Evolutionary conservation across 768 basidiomycete genomes (phyloP), one percentile per base, ranked within the genome.

Genomic region (Suillus placidus): DNA sequence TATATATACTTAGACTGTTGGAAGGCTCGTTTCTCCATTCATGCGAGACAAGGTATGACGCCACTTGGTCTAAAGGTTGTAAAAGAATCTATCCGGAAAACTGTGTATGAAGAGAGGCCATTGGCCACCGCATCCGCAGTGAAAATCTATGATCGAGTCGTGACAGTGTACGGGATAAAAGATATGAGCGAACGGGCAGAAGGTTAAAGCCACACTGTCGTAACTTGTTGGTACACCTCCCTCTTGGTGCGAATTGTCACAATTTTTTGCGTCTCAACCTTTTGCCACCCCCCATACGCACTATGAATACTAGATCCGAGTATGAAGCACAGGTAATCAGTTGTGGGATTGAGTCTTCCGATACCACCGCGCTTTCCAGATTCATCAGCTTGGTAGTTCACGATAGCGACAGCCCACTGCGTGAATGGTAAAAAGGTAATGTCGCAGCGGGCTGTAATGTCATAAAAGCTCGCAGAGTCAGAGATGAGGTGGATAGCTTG

Each of bases 301-400:
- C 65, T 71, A 20, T 72, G 68, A 40, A 73, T 65, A 13, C 72
- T 72, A 1, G 65, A 73, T 23, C 70, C 70, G 4, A 71, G 64
- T 8, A 73, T 40, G 43, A 73, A 71, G 45, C 64, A 73, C 14
- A 73, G 23, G 20, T 73, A 71, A 7, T 70, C 68, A 32, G 7
- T 69, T 26, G 56, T 42, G 35, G 56, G 57, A 4, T 68, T 66
- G 12, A 74, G 66, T 63, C 70, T 67, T 5, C 47, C 68, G n/a
- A 62, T 56, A 0, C 67, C 61, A 8, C 62, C 66, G 7, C 60
- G 65, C 26, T 69, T 49, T 10, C 40, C 72, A 2, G 55, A 64
- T 1, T 68, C 70, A 32, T 72, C 72, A 2, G 70, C 69, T 62
- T 65, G 63, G 61, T 72, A 73, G 49, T 71, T 73, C 45, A 73